Percentiles rank a stretch among this genome's conserved stretches.
phyloP scores from a whole-genome alignment of 148 eudicot genomes.

The Chenopodium suecicum region DNA sequence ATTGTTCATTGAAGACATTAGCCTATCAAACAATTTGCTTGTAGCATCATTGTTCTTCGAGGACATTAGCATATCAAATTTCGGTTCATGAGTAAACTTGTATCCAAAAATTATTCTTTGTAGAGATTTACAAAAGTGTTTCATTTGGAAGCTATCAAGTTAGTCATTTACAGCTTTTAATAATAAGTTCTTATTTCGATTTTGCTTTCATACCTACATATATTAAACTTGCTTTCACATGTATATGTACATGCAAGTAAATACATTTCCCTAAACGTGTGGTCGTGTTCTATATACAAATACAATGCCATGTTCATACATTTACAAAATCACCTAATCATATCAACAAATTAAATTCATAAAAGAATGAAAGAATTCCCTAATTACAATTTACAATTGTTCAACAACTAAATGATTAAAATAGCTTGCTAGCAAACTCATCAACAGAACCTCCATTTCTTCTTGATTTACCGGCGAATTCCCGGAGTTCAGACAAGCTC shows the following conservation, averaged over 20 bases:
- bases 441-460: slow-evolving; percentile 26
- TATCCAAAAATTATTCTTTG: too few species aligned
- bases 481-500: slow-evolving; percentile 51
- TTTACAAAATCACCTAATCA: slow-evolving; percentile 1
- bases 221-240: not conserved
- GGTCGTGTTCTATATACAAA: not conserved
- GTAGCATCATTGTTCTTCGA: too few species aligned
- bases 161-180: too few species aligned
- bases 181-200: not conserved
- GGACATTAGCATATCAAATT: too few species aligned
- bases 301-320: not conserved
- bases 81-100: too few species aligned
- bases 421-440: slow-evolving; percentile 67
- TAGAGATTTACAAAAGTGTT: too few species aligned
- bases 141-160: too few species aligned
- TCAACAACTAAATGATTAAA: slow-evolving; percentile 23
- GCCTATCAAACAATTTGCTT: too few species aligned
- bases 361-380: not conserved
- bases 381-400: too few species aligned
- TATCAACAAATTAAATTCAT: not conserved
- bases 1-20: too few species aligned
- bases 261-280: not conserved
- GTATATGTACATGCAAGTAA: not conserved
- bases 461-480: slow-evolving; percentile 40
- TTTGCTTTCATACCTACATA: not conserved